These are phyloP conservation scores for Orbilia brochopaga DNA, from an alignment of 2,329 filamentous ascomycete genomes.

Conservation along the genomic window DNA sequence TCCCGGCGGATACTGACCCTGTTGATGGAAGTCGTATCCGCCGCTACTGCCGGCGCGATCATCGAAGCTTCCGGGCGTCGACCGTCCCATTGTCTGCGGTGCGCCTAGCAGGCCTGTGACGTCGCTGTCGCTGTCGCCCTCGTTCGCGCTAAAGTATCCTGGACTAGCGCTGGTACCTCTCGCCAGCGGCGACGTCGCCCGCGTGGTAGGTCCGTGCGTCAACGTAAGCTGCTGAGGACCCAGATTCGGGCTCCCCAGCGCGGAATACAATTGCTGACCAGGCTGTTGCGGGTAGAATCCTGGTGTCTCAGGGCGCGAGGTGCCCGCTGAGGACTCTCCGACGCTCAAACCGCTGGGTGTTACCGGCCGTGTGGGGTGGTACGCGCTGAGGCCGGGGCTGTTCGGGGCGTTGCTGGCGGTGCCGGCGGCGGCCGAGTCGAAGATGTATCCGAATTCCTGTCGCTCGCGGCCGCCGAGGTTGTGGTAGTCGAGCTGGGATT, in stretches of 20 bases:
- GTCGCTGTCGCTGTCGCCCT: slow-evolving; percentile 36
- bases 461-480: slow-evolving; percentile 21
- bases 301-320: slow-evolving; percentile 25
- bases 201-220: not conserved
- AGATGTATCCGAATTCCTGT: slow-evolving; percentile 34
- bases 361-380: not conserved
- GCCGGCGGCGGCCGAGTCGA: slow-evolving; percentile 16
- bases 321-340: not conserved
- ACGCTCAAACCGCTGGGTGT: slow-evolving; percentile 12
- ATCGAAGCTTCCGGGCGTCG: slow-evolving; percentile 24
- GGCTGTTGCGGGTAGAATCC: slow-evolving; percentile 1
- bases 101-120: slow-evolving; percentile 19
- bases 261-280: slow-evolving; percentile 1
- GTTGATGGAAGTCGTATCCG: slow-evolving; percentile 3
- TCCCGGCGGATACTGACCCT: slow-evolving; percentile 12
- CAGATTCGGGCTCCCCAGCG: slow-evolving; percentile 23
- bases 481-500: slow-evolving; percentile 36
- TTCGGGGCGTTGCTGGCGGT: not conserved
- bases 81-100: slow-evolving; percentile 18
- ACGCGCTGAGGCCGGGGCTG: too few species aligned
- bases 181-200: slow-evolving; percentile 27
- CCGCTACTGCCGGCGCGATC: slow-evolving; percentile 10
- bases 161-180: not conserved
- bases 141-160: slow-evolving; percentile 12
- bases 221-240: slow-evolving; percentile 22